phyloP scores from a whole-genome alignment of 2,329 filamentous ascomycete genomes.

The Podosphaera aphanis region DNA sequence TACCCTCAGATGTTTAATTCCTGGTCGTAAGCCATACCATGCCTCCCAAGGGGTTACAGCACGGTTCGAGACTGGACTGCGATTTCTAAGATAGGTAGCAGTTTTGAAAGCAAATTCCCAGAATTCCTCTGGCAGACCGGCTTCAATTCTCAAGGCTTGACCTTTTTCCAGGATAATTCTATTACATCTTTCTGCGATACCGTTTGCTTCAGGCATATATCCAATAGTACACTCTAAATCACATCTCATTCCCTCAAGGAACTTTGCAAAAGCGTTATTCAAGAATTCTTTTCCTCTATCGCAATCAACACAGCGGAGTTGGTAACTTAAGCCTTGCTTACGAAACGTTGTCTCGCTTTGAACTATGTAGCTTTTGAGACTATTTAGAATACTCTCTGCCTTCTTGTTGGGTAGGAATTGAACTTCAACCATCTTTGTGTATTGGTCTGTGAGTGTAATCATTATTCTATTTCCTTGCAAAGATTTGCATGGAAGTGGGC shows the following conservation, averaged over 20 bases:
- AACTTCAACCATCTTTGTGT: not conserved
- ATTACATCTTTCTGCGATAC: constrained; percentile 1
- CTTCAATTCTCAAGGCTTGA: not conserved
- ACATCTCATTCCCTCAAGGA: not conserved
- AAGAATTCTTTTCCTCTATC: constrained; percentile 1
- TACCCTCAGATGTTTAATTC: not conserved
- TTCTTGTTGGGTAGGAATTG: not conserved
- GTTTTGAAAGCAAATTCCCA: not conserved
- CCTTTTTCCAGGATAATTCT: not conserved
- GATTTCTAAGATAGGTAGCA: not conserved
- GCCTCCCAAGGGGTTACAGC: not conserved
- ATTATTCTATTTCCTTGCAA: constrained; percentile 1
- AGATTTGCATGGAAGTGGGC: not conserved
- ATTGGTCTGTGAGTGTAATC: not conserved
- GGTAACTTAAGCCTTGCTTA: not conserved
- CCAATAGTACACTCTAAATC: not conserved
- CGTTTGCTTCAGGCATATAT: constrained; percentile 1
- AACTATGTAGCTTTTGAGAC: not conserved
- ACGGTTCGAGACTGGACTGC: not conserved
- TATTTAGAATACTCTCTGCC: not conserved
- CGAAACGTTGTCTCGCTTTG: not conserved
- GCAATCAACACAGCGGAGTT: not conserved
- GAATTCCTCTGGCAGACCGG: constrained; percentile 1
- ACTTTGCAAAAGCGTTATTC: not conserved
- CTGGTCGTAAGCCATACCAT: not conserved